phyloP scores from a whole-genome alignment of 495 filamentous ascomycete species.

The Penicillium desertorum region DNA sequence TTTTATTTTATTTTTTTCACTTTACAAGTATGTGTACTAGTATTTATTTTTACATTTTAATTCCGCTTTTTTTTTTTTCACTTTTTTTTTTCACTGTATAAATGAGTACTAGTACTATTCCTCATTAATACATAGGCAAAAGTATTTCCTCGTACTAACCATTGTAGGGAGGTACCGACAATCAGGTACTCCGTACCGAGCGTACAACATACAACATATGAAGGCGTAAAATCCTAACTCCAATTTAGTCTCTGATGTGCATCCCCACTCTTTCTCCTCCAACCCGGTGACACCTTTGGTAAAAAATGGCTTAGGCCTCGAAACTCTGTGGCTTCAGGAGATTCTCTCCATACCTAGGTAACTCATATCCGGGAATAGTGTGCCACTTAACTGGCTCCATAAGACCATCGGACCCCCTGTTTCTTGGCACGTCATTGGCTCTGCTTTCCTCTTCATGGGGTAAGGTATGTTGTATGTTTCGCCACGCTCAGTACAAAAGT shows the following conservation, averaged over 20 bases:
- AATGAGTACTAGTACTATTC: not conserved
- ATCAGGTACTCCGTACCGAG: not conserved
- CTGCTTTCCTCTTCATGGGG: not conserved
- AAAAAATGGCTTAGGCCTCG: not conserved
- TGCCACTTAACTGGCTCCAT: not conserved
- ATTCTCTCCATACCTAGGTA: not conserved
- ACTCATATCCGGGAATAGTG: slow-evolving; percentile 3
- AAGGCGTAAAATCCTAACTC: not conserved
- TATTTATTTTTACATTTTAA: too few species aligned
- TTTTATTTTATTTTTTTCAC: not conserved
- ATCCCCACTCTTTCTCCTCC: not conserved
- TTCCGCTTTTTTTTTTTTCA: too few species aligned
- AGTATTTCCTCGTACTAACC: not conserved
- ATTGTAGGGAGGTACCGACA: not conserved
- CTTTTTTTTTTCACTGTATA: too few species aligned
- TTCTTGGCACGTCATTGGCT: not conserved
- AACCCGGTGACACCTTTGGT: not conserved
- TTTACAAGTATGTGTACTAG: too few species aligned
- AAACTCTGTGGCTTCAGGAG: slow-evolving; percentile 2
- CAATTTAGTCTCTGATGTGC: not conserved
- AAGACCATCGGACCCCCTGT: not conserved
- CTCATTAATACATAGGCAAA: not conserved
- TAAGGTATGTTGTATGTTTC: not conserved
- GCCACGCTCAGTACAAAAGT: not conserved
- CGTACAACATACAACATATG: too few species aligned